phyloP scores from a whole-genome alignment of 2,329 filamentous ascomycete species.

The Fusarium sp. region DNA sequence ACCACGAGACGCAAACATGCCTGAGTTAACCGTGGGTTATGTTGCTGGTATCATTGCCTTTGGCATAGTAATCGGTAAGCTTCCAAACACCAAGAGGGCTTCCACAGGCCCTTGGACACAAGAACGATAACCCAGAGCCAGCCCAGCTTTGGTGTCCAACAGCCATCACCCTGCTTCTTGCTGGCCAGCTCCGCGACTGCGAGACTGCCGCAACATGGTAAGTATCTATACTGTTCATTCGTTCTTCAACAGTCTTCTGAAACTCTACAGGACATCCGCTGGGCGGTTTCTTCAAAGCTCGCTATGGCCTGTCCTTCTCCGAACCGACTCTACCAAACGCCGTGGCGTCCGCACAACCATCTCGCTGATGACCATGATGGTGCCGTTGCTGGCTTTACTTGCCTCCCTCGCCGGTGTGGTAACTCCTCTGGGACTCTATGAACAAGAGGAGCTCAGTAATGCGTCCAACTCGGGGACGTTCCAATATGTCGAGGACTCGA shows the following conservation, averaged over 20 bases:
- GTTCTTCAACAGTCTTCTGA: not conserved
- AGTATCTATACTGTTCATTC: not conserved
- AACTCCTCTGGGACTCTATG: conserved; percentile 59
- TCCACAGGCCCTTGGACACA: not conserved
- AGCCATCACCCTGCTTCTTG: conserved; percentile 51
- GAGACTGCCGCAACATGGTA: conserved; percentile 54
- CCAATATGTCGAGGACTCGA: conserved; percentile 51
- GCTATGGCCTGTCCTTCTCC: conserved; percentile 56
- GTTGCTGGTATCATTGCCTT: conserved; percentile 43
- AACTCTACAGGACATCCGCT: conserved; percentile 30
- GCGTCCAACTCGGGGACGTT: conserved; percentile 43
- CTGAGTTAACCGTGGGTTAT: conserved; percentile 39
- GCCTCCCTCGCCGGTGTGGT: conserved; percentile 56
- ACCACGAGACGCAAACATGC: conserved; percentile 18
- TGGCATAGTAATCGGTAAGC: conserved; percentile 37
- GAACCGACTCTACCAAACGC: conserved; percentile 50
- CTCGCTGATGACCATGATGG: conserved; percentile 18
- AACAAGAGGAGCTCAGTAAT: conserved; percentile 41
- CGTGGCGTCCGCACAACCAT: conserved; percentile 46
- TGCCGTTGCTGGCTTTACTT: conserved; percentile 47
- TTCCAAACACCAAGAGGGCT: not conserved
- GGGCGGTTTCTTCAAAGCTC: conserved; percentile 51
- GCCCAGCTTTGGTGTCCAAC: conserved; percentile 53
- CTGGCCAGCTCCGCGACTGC: conserved; percentile 50
- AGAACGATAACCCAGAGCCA: conserved; percentile 20